Evolutionary conservation across 164 flowering plant species (phyloP).

Genomic region (Macadamia tetraphylla): DNA sequence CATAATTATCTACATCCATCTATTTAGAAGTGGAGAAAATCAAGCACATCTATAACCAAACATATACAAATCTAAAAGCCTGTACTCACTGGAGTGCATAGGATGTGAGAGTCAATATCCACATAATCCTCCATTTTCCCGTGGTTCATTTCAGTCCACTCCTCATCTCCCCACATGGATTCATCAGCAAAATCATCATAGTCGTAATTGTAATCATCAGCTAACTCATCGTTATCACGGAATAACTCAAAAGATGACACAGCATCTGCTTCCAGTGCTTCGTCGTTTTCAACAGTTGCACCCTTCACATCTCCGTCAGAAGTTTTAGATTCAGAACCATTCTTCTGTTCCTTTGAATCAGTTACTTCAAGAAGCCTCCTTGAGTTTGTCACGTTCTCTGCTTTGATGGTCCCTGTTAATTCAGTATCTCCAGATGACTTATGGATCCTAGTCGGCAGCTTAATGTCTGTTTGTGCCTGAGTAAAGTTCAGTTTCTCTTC

Average conservation of each 20-base stretch:
- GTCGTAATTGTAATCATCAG: constrained; percentile 93
- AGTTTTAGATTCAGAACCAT: constrained; percentile 32
- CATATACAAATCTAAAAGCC: neutral
- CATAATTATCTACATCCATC: no score
- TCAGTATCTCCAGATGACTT: constrained; percentile 33
- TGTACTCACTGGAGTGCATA: constrained; percentile 86
- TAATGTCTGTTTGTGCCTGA: constrained; percentile 28
- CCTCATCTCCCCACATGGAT: constrained; percentile 95
- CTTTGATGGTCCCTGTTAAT: constrained; percentile 15
- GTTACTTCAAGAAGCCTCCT: constrained; percentile 74
- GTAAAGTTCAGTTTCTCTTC: constrained; percentile 33
- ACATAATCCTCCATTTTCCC: constrained; percentile 81
- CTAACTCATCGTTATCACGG: constrained; percentile 83
- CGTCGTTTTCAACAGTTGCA: constrained; percentile 83
- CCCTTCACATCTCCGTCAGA: constrained; percentile 25
- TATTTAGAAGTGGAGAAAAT: no score
- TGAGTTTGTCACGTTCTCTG: constrained; percentile 31
- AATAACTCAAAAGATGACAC: constrained; percentile 90
- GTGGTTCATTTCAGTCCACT: constrained; percentile 75
- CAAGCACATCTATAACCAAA: no score
- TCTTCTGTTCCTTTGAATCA: constrained; percentile 30
- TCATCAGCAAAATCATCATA: constrained; percentile 98
- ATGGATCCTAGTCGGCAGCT: constrained; percentile 31
- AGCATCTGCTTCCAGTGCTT: constrained; percentile 76
- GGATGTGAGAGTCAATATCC: constrained; percentile 79